These are phyloP conservation scores for Zygotorulaspora danielsina DNA, from an alignment of 805 yeast species.

Conservation along the genomic window DNA sequence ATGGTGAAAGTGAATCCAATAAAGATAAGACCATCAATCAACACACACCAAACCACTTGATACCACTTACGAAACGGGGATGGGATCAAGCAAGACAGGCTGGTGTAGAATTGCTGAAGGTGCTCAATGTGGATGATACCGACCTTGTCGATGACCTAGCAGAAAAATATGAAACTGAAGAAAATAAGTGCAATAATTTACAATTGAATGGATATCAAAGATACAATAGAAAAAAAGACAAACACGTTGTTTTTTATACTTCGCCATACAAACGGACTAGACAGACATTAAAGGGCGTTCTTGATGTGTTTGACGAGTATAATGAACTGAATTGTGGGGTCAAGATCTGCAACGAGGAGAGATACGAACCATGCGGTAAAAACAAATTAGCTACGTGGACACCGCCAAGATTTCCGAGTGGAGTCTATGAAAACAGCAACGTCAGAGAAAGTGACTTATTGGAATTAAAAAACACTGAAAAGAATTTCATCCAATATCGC, in stretches of 20 bases:
- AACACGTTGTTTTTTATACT: constrained; percentile 68
- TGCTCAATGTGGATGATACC: constrained; percentile 28
- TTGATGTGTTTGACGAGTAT: constrained; percentile 48
- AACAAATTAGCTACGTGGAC: constrained; percentile 31
- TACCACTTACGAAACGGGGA: constrained; percentile 69
- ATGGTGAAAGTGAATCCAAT: constrained; percentile 92
- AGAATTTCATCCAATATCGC: constrained; percentile 43
- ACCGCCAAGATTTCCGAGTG: constrained; percentile 27
- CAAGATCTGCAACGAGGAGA: constrained; percentile 16
- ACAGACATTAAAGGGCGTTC: constrained; percentile 71
- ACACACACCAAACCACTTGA: constrained; percentile 73
- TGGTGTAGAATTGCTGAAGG: constrained; percentile 44
- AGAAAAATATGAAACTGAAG: constrained; percentile 17
- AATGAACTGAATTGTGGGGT: constrained; percentile 29
- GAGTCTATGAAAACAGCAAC: constrained; percentile 26
- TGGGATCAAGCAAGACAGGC: constrained; percentile 59
- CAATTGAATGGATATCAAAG: constrained; percentile 24
- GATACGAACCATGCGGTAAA: constrained; percentile 28
- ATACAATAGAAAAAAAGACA: constrained; percentile 43
- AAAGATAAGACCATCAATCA: constrained; percentile 77
- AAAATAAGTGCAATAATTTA: constrained; percentile 8
- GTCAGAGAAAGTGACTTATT: constrained; percentile 11
- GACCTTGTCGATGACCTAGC: constrained; percentile 19
- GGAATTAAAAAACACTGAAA: constrained; percentile 12
- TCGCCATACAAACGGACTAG: constrained; percentile 84